These are phyloP conservation scores for Coemansia sp. DNA, from an alignment of 192 early-diverging fungal genomes.

Conservation along the genomic window DNA sequence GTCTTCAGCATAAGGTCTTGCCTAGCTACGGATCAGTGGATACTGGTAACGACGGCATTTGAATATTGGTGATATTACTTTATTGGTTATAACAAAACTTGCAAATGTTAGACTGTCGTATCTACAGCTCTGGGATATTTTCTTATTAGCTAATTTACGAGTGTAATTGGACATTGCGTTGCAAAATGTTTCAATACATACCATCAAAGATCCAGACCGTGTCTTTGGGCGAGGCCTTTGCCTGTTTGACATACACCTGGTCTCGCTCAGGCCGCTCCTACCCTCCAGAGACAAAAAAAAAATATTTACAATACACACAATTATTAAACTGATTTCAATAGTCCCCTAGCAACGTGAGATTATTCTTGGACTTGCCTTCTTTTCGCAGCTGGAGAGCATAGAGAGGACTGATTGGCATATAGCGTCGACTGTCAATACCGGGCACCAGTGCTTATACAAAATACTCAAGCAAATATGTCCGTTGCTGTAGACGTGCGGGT, in stretches of 20 bases:
- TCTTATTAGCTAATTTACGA: neutral
- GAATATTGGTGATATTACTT: neutral
- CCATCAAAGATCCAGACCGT: conserved; percentile 55
- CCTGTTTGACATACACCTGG: conserved; percentile 41
- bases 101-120: neutral
- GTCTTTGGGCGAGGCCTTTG: conserved; percentile 46
- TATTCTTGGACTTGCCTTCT: conserved; percentile 59
- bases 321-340: neutral
- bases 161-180: neutral
- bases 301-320: neutral
- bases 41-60: neutral
- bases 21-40: conserved; percentile 20
- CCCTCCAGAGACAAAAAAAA: neutral
- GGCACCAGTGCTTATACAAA: conserved; percentile 92
- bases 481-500: conserved; percentile 86
- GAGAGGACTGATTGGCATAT: conserved; percentile 90
- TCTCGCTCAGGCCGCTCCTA: conserved; percentile 42
- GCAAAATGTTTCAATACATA: conserved; percentile 16
- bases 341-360: neutral
- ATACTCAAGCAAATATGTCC: conserved; percentile 98
- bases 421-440: conserved; percentile 86
- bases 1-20: conserved; percentile 9
- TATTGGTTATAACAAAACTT: neutral
- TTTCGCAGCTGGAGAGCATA: conserved; percentile 87
- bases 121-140: neutral